Base-by-base conservation (phyloP, 2,329 filamentous ascomycete genomes). In the Lachnellula subtilissima region DNA sequence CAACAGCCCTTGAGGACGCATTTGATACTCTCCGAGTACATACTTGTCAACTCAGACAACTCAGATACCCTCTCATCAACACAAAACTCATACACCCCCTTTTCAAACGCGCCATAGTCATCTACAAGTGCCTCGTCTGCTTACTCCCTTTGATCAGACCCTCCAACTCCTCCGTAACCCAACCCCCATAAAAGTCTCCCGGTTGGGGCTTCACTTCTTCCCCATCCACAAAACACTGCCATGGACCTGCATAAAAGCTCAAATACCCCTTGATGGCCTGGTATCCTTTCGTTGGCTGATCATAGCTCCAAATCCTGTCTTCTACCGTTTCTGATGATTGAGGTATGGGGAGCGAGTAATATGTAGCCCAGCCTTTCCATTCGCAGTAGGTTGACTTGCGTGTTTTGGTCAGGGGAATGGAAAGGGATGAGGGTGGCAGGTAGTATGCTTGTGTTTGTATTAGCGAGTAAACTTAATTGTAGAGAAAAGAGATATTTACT, bases 151-250 rank as follows among this genome's bases (percentile, higher is more conserved):
- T 78, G 32, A 78, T 71, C 36, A 66, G 75, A 32, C 81, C 79
- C 61, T 79, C 78, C 58, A 85, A 76, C 55, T 86, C 82, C 58
- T 76, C 78, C 49, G 81, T 85, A 58, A 82, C 79, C 82, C 83
- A 86, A 2, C 83, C 83, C 23, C 83, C 83, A 69, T 85, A 85
- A 61, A 84, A 85, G 62, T 85, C 82, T 7, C 81, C 81, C 15
- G 79, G 80, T 71, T 85, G 81, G 40, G 81, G 72, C 67, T 78
- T 73, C 19, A 84, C 83, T 64, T 75, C 75, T 68, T 85, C 82
- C 9, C 81, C 81, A 67, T 85, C 81, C 4, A 84, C 82, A 67
- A 75, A 82, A 64, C 82, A 86, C 56, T 83, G 78, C 82, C 81
- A 85, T 12, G 81, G 81, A 14, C 77, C 80, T 12, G 79, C 80